phyloP scores from a whole-genome alignment of 1,139 yeast genomes.

The Suhomyces coccinellae region DNA sequence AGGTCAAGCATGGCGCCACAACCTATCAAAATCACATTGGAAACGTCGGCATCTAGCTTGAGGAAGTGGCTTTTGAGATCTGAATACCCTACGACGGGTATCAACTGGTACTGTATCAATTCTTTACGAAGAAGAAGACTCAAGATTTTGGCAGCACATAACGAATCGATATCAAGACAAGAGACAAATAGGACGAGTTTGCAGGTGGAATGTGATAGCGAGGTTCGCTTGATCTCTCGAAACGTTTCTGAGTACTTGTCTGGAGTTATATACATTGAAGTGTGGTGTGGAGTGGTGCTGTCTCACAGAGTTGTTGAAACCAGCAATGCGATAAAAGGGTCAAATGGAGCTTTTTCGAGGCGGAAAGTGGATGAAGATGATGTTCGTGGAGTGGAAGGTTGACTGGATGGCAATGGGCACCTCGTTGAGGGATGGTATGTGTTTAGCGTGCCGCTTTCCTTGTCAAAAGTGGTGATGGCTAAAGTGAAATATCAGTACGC shows the following conservation, averaged over 20 bases:
- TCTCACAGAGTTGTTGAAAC: background rate
- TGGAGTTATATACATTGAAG: conserved; percentile 62
- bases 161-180: conserved; percentile 86
- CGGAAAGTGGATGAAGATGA: background rate
- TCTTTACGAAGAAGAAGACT: conserved; percentile 73
- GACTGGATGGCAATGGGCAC: no score
- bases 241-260: conserved; percentile 59
- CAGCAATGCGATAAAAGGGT: background rate
- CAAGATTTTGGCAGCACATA: conserved; percentile 83
- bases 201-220: conserved; percentile 86
- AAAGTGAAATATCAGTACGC: conserved; percentile 1
- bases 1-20: conserved; percentile 96
- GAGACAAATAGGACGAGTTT: conserved; percentile 86
- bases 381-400: no score
- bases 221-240: conserved; percentile 57
- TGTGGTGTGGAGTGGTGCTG: background rate
- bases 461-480: background rate
- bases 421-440: no score
- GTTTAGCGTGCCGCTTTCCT: background rate
- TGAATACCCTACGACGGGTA: conserved; percentile 92
- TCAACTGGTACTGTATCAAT: conserved; percentile 80
- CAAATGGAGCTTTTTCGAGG: background rate
- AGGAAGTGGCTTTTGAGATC: conserved; percentile 67
- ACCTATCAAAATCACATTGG: conserved; percentile 78
- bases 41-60: conserved; percentile 71